Evolutionary conservation across 2,329 filamentous ascomycete genomes (phyloP).

Genomic region (Aspergillus ustus): DNA sequence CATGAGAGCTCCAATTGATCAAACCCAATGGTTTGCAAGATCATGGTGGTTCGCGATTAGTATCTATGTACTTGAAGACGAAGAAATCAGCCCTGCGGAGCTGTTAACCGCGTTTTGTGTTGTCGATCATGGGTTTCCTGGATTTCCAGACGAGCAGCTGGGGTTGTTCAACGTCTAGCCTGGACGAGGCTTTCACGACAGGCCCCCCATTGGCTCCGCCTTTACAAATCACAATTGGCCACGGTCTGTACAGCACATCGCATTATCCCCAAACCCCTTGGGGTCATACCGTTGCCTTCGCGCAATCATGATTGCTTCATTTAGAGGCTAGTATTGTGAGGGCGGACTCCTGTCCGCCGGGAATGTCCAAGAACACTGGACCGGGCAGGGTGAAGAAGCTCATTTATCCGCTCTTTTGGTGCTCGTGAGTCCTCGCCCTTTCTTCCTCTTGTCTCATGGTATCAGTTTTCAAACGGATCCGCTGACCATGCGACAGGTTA

Average conservation of each 20-base stretch:
- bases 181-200: background rate
- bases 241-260: background rate
- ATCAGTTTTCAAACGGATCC: background rate
- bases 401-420: background rate
- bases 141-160: background rate
- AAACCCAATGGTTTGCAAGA: background rate
- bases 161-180: background rate
- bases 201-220: background rate
- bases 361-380: background rate
- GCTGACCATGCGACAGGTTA: background rate
- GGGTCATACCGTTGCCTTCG: background rate
- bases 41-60: background rate
- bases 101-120: background rate
- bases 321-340: background rate
- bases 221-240: background rate
- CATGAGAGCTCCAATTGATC: background rate
- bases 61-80: background rate
- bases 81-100: background rate
- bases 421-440: background rate
- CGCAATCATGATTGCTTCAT: background rate
- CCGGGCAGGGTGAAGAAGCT: background rate
- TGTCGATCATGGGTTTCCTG: background rate
- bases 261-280: background rate
- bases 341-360: background rate
- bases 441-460: background rate